phyloP scores from a whole-genome alignment of 2,329 filamentous ascomycete genomes.

The Colletotrichum ledebouriae region DNA sequence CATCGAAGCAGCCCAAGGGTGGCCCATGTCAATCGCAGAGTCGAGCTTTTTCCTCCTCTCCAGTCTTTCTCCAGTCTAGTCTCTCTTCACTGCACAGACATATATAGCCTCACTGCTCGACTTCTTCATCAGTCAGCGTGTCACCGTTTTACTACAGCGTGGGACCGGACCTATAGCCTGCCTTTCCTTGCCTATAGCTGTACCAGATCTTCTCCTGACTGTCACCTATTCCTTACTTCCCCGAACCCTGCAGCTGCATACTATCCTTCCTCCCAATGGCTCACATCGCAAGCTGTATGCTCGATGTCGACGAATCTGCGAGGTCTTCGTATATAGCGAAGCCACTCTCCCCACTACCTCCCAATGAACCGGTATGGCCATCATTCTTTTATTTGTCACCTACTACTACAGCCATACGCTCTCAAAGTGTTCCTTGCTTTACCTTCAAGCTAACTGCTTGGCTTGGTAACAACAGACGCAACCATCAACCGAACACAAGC shows the following conservation, averaged over 20 bases:
- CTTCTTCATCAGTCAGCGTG: constrained; percentile 34
- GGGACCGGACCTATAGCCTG: constrained; percentile 40
- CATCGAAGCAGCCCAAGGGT: constrained; percentile 31
- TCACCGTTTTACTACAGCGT: constrained; percentile 38
- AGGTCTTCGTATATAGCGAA: constrained; percentile 64
- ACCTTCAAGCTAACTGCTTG: constrained; percentile 40
- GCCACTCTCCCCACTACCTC: constrained; percentile 60
- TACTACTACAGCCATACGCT: constrained; percentile 16
- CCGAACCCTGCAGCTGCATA: constrained; percentile 36
- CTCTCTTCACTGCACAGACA: constrained; percentile 41
- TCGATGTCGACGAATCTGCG: constrained; percentile 58
- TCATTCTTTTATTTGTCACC: constrained; percentile 39
- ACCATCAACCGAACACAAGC: constrained; percentile 58
- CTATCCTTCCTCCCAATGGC: constrained; percentile 61
- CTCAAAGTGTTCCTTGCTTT: constrained; percentile 35
- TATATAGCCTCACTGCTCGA: constrained; percentile 45
- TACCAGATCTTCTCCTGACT: constrained; percentile 41
- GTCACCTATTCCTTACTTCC: constrained; percentile 34
- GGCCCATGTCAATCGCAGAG: constrained; percentile 35
- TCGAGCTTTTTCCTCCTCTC: constrained; percentile 38
- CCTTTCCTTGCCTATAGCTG: constrained; percentile 43
- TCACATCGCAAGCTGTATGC: constrained; percentile 73
- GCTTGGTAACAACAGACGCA: constrained; percentile 41
- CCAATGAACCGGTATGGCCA: constrained; percentile 60
- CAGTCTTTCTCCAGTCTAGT: constrained; percentile 34